Evolutionary conservation across 768 basidiomycete genomes (phyloP).

Genomic region (Boletus subparvulus): DNA sequence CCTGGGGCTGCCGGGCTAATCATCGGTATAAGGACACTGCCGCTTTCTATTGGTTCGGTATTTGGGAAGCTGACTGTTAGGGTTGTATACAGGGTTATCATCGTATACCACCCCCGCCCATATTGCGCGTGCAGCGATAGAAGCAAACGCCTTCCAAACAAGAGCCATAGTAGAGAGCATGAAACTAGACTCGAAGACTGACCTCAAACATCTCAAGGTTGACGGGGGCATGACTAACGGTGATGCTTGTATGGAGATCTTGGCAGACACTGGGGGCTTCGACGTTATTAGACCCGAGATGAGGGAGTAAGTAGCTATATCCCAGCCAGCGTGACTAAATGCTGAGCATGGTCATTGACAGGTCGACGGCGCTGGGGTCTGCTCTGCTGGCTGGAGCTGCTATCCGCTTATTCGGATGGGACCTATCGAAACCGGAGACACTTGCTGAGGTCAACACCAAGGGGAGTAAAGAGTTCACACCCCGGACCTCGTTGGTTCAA

Average conservation of each 20-base stretch:
- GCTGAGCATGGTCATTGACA: conserved; percentile 27
- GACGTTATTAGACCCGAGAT: conserved; percentile 91
- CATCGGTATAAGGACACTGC: conserved; percentile 53
- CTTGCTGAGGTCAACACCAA: conserved; percentile 84
- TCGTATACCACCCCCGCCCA: conserved; percentile 90
- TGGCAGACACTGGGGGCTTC: conserved; percentile 91
- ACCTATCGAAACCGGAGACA: conserved; percentile 79
- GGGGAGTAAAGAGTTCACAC: conserved; percentile 69
- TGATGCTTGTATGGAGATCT: conserved; percentile 80
- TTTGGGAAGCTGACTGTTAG: background rate
- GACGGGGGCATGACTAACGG: conserved; percentile 99
- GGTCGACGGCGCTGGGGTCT: conserved; percentile 93
- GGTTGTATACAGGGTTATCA: conserved; percentile 54
- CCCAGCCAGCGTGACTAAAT: background rate
- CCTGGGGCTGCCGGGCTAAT: conserved; percentile 83
- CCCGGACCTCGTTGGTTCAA: conserved; percentile 50
- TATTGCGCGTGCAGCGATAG: conserved; percentile 91
- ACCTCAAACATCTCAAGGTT: conserved; percentile 85
- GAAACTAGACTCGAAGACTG: conserved; percentile 80
- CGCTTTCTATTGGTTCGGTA: background rate
- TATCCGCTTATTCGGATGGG: conserved; percentile 88
- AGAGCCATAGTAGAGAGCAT: conserved; percentile 94
- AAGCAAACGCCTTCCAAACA: conserved; percentile 96
- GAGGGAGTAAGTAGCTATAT: conserved; percentile 71
- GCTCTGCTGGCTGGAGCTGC: conserved; percentile 92